Percentiles rank a stretch among this genome's conserved stretches.
phyloP scores from a whole-genome alignment of 2,329 filamentous ascomycete species.

The Colletotrichum tropicicola region DNA sequence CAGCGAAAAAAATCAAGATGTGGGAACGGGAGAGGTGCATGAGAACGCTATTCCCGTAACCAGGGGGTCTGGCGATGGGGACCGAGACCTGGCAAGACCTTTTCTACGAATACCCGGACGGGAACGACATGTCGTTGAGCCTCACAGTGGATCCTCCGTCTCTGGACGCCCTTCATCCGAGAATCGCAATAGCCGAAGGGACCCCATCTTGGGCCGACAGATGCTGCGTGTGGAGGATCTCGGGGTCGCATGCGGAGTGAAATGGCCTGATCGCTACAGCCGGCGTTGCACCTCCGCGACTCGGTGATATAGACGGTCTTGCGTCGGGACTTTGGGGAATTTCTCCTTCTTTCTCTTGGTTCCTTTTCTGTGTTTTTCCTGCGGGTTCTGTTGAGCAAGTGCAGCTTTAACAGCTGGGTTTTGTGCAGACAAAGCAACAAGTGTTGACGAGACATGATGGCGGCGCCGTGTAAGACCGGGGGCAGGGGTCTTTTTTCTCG shows the following conservation, averaged over 20 bases:
- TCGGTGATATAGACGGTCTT: not conserved
- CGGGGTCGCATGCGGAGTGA: slow-evolving; percentile 13
- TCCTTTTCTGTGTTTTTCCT: not conserved
- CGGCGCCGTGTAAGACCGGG: not conserved
- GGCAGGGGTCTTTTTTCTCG: slow-evolving; percentile 4
- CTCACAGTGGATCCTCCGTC: slow-evolving; percentile 22
- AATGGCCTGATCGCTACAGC: slow-evolving; percentile 20
- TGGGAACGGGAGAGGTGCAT: slow-evolving; percentile 3
- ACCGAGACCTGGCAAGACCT: not conserved
- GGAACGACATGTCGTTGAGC: slow-evolving; percentile 19
- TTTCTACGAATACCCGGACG: slow-evolving; percentile 11
- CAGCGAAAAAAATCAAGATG: not conserved
- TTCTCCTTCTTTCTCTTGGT: not conserved
- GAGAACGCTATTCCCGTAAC: slow-evolving; percentile 4
- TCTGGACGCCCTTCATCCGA: slow-evolving; percentile 27
- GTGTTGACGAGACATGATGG: not conserved
- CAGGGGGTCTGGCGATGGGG: slow-evolving; percentile 1
- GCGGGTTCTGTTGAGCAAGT: not conserved
- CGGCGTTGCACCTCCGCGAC: not conserved
- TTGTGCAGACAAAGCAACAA: not conserved
- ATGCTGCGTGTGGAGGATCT: slow-evolving; percentile 20
- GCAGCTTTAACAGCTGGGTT: not conserved
- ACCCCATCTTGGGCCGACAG: slow-evolving; percentile 15
- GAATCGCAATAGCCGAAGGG: slow-evolving; percentile 26
- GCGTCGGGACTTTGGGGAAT: not conserved